Evolutionary conservation across 306 rosid species (phyloP), one percentile per base, ranked within the genome.

Genomic region (Abrus precatorius): DNA sequence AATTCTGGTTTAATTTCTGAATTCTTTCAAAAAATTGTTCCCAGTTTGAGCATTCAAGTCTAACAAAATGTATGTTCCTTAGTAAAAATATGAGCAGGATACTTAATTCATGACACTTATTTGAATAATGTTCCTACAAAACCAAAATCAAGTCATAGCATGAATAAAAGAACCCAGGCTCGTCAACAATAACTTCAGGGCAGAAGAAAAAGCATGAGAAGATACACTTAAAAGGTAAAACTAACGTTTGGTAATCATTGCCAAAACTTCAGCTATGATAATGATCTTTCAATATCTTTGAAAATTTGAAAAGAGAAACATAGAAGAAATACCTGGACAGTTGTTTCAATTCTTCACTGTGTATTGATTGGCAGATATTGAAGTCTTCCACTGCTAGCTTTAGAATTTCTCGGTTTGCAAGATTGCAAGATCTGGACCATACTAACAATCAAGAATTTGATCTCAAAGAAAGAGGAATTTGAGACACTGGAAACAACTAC

Each of bases 301-400:
- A 59, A 40, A 62, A 61, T 33, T 64, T 67, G 59, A 12, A 47
- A 34, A 29, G 33, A 60, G 53, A 6, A 29, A 44, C 54, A 65
- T 36, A 59, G 70, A 59, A 72, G 76, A 45, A 43, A 54, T 67
- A 91, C 98, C 92, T 91, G 48, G 89, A 69, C 52, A 95, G 89
- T 67, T 67, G 83, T 67, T 87, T 75, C 60, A 87, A 85, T 88
- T 95, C 97, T 78, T 89, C 77, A 1, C 5, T 82, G 30, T 95
- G 94, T 63, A 84, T 76, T 38, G 86, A 83, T 81, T 90, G 99
- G 85, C 95, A 88, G 13, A 55, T 69, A 69, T 93, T 95, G 91
- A 89, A 95, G 88, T 95, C 97, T 76, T 83, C 97, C 41, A 86
- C 91, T 7, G 97, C 99, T 45, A 93, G 78, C 71, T 88, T 86